Conservation (phyloP, 495 filamentous ascomycete species). For the Lichenothelia convexa region DNA sequence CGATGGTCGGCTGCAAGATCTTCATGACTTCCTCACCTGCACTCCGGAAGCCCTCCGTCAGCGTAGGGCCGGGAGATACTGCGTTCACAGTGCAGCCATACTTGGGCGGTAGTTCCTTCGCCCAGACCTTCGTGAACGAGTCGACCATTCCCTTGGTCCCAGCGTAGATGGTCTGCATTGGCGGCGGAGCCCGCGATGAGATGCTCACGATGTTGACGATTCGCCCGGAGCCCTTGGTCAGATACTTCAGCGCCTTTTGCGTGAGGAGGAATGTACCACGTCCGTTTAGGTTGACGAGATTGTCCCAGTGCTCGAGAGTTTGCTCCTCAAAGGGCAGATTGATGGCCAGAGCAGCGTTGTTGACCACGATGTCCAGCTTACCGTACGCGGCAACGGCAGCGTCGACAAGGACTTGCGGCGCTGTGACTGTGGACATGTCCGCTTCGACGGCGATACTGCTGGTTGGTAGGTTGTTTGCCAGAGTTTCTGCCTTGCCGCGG, state of each 20-base stretch:
- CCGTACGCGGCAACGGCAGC: constrained; percentile 30
- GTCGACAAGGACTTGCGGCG: constrained; percentile 32
- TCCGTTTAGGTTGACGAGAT: constrained; percentile 22
- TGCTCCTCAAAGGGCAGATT: constrained; percentile 23
- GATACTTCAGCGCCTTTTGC: constrained; percentile 17
- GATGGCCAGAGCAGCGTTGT: constrained; percentile 23
- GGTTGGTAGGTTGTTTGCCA: neutral
- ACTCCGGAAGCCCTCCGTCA: constrained; percentile 16
- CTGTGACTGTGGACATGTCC: constrained; percentile 31
- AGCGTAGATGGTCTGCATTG: constrained; percentile 15
- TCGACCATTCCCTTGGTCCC: constrained; percentile 20
- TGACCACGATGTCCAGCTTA: constrained; percentile 38
- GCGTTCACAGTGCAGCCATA: constrained; percentile 18
- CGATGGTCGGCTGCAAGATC: constrained; percentile 22
- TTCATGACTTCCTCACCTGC: constrained; percentile 22
- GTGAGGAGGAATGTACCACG: constrained; percentile 24
- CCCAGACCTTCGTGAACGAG: constrained; percentile 21
- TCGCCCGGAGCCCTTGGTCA: constrained; percentile 11
- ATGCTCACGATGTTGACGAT: constrained; percentile 17
- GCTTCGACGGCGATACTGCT: constrained; percentile 15
- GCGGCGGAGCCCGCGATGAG: constrained; percentile 8
- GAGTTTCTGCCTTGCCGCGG: neutral
- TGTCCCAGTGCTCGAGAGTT: constrained; percentile 23
- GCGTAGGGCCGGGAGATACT: constrained; percentile 15
- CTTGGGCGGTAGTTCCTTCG: constrained; percentile 16